Evolutionary conservation across 345 rosid species (phyloP).

Genomic region (Nasturtium officinale): DNA sequence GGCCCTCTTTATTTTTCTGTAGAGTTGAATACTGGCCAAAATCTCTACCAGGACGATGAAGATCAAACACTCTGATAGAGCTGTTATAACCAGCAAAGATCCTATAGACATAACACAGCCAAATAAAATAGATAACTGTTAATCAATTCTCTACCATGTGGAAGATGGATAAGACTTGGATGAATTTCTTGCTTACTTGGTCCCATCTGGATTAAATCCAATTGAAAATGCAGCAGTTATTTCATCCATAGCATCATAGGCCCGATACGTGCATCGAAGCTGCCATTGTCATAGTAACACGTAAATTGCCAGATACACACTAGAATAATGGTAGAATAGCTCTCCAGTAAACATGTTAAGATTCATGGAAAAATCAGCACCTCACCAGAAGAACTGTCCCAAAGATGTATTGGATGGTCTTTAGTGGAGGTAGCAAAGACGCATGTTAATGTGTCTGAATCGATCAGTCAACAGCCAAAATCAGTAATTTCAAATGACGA

Average conservation of each 20-base stretch:
- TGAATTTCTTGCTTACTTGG: slow-evolving; percentile 59
- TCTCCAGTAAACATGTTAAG: not conserved
- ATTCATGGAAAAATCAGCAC: slow-evolving; percentile 46
- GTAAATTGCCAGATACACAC: slow-evolving; percentile 22
- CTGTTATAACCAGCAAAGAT: slow-evolving; percentile 93
- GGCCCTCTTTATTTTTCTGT: slow-evolving; percentile 90
- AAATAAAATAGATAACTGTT: slow-evolving; percentile 13
- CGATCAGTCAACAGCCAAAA: slow-evolving; percentile 13
- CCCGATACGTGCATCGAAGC: slow-evolving; percentile 96
- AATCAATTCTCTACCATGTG: slow-evolving; percentile 2
- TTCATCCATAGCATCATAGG: slow-evolving; percentile 96
- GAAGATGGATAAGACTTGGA: not conserved
- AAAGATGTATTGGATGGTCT: slow-evolving; percentile 98
- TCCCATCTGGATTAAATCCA: slow-evolving; percentile 84
- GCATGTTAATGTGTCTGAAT: slow-evolving; percentile 78
- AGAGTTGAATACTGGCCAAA: slow-evolving; percentile 68
- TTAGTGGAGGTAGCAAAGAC: slow-evolving; percentile 86
- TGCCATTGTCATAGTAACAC: slow-evolving; percentile 47
- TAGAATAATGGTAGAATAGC: slow-evolving; percentile 9
- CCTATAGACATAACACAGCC: slow-evolving; percentile 50
- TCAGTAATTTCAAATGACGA: slow-evolving; percentile 23
- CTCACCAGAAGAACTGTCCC: slow-evolving; percentile 95
- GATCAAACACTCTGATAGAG: slow-evolving; percentile 76
- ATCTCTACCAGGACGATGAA: slow-evolving; percentile 98
- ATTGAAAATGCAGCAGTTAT: slow-evolving; percentile 89